phyloP scores from a whole-genome alignment of 2,329 filamentous ascomycete species.

The Neoarthrinium moseri region DNA sequence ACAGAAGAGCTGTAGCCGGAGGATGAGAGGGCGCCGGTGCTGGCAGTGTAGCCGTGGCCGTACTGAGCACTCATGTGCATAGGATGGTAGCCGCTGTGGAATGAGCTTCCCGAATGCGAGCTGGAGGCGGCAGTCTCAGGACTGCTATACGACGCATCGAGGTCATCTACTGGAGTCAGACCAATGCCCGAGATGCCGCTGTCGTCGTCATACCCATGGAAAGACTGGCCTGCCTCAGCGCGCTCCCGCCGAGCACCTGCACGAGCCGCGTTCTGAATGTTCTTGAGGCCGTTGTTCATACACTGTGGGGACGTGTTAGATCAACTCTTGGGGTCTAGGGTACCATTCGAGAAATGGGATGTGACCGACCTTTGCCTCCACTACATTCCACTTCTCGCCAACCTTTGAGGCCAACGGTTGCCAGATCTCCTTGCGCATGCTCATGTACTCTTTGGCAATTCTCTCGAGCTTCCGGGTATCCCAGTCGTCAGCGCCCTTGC shows the following conservation, averaged over 20 bases:
- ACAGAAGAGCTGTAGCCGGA: slow-evolving; percentile 53
- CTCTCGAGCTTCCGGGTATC: slow-evolving; percentile 72
- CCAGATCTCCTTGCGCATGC: slow-evolving; percentile 80
- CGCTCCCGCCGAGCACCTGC: slow-evolving; percentile 65
- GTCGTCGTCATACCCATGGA: slow-evolving; percentile 63
- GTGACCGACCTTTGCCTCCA: slow-evolving; percentile 57
- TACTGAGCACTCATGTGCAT: slow-evolving; percentile 25
- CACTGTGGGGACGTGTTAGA: slow-evolving; percentile 49
- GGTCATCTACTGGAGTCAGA: slow-evolving; percentile 58
- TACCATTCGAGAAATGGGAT: not conserved
- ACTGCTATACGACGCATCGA: slow-evolving; percentile 57
- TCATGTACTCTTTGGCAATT: slow-evolving; percentile 77
- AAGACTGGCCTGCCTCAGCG: slow-evolving; percentile 44
- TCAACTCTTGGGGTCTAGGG: not conserved
- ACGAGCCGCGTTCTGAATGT: slow-evolving; percentile 69
- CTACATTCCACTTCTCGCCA: slow-evolving; percentile 80
- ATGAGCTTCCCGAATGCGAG: slow-evolving; percentile 36
- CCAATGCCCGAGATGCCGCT: slow-evolving; percentile 65
- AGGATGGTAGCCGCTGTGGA: slow-evolving; percentile 26
- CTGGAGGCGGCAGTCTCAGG: slow-evolving; percentile 48
- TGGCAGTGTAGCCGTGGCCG: slow-evolving; percentile 23
- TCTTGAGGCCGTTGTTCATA: slow-evolving; percentile 82
- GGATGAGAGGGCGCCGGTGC: slow-evolving; percentile 26
- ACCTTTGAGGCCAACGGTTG: slow-evolving; percentile 66
- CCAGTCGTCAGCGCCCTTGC: slow-evolving; percentile 73